A percentile compares a stretch with the other conserved stretches of the same genome.
These are phyloP conservation scores for Huntiella abstrusa DNA, from an alignment of 2,329 filamentous ascomycete species.

Conservation along the genomic window DNA sequence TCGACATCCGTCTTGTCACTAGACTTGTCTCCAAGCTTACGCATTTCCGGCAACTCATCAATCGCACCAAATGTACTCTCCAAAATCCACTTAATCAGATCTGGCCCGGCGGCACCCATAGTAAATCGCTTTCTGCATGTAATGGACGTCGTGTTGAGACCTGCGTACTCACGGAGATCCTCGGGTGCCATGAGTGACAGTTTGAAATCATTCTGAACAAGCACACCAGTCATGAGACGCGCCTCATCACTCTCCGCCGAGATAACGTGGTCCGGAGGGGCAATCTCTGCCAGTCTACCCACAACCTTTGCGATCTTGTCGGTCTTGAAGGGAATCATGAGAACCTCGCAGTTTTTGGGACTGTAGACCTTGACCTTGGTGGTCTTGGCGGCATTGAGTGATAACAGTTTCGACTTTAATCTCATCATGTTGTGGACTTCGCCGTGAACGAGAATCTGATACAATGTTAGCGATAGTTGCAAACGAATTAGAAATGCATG, in stretches of 20 bases:
- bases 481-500: background rate
- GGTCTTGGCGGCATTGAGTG: constrained; percentile 67
- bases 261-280: constrained; percentile 36
- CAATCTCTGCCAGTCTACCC: constrained; percentile 69
- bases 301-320: constrained; percentile 96
- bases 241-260: constrained; percentile 18
- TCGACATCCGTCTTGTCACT: constrained; percentile 22
- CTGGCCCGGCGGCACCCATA: constrained; percentile 71
- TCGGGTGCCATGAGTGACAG: constrained; percentile 93
- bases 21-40: constrained; percentile 20
- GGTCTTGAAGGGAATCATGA: constrained; percentile 84
- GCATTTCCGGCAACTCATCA: constrained; percentile 44
- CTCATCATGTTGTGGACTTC: constrained; percentile 98
- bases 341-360: constrained; percentile 84
- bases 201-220: constrained; percentile 97
- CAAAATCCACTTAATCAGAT: constrained; percentile 82
- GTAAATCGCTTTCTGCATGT: constrained; percentile 80
- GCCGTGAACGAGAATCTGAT: constrained; percentile 63
- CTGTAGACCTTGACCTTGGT: constrained; percentile 82
- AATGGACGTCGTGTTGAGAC: constrained; percentile 89
- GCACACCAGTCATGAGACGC: constrained; percentile 60
- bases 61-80: constrained; percentile 87
- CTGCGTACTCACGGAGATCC: constrained; percentile 86
- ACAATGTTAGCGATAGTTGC: background rate
- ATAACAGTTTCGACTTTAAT: constrained; percentile 81